Conservation (phyloP, 352 stramenopile genomes). For the Elongisporangium undulatum region DNA sequence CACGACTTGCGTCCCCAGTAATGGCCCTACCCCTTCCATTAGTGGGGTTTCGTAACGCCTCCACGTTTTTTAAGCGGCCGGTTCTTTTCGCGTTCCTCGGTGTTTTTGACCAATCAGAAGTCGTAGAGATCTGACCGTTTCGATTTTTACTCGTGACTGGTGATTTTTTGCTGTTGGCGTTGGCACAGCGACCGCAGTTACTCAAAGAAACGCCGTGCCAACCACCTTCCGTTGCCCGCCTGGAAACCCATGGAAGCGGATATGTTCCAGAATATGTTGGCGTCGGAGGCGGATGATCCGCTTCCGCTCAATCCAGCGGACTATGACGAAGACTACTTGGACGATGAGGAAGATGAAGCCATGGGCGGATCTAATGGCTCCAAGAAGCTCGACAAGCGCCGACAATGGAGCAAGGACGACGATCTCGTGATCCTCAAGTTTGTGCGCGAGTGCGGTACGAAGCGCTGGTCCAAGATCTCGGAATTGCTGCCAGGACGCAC, state of each 20-base stretch:
- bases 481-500: conserved; percentile 89
- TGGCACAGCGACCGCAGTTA: background rate
- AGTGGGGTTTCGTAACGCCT: conserved; percentile 1
- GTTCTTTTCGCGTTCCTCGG: background rate
- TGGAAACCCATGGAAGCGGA: background rate
- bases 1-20: background rate
- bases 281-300: background rate
- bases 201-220: conserved; percentile 1
- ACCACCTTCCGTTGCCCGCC: background rate
- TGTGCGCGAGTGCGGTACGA: conserved; percentile 67
- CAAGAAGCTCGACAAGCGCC: conserved; percentile 29
- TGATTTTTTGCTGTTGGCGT: background rate
- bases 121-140: conserved; percentile 8
- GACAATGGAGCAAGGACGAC: conserved; percentile 60
- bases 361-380: background rate
- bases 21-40: background rate
- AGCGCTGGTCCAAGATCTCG: conserved; percentile 93
- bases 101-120: conserved; percentile 7
- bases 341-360: background rate
- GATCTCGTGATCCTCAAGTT: conserved; percentile 67
- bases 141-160: conserved; percentile 6
- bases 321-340: background rate
- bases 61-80: background rate
- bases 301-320: background rate
- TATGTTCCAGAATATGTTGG: background rate